A percentile compares a stretch with the other conserved stretches of the same genome.
Evolutionary conservation across 1,284 basidiomycete species (phyloP).

Genomic region (Malassezia restricta): DNA sequence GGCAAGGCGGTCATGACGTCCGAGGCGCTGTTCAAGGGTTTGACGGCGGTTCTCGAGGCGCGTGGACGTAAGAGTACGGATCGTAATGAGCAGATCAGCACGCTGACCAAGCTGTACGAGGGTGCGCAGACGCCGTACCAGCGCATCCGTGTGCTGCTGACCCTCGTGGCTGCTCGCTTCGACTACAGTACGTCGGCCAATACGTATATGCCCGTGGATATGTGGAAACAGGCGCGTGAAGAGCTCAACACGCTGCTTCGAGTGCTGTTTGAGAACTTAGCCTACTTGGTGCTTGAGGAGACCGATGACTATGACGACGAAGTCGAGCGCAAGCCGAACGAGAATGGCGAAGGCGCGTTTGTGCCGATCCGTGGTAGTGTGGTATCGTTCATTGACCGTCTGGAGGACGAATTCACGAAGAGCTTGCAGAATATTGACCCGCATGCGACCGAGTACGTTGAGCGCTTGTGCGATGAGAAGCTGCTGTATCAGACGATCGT

Average conservation of each 20-base stretch:
- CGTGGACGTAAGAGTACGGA: constrained; percentile 97
- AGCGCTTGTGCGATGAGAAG: constrained; percentile 72
- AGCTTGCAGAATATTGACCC: constrained; percentile 97
- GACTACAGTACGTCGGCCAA: constrained; percentile 86
- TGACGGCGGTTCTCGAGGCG: constrained; percentile 82
- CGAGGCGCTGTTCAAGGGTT: constrained; percentile 83
- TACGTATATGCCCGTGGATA: constrained; percentile 77
- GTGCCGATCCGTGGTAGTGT: constrained; percentile 42
- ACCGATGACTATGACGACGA: constrained; percentile 88
- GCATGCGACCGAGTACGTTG: constrained; percentile 95
- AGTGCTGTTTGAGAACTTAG: constrained; percentile 59
- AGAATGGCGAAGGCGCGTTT: constrained; percentile 42
- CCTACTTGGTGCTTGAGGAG: constrained; percentile 67
- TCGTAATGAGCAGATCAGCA: constrained; percentile 81
- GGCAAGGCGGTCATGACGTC: constrained; percentile 76
- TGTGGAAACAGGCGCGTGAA: constrained; percentile 74
- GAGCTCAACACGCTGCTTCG: constrained; percentile 79
- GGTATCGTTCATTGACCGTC: constrained; percentile 67
- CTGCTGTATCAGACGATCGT: constrained; percentile 84
- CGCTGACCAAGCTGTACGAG: constrained; percentile 74
- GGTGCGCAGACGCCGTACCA: constrained; percentile 74
- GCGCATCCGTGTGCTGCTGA: constrained; percentile 82
- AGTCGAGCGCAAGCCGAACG: constrained; percentile 65
- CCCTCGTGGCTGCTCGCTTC: constrained; percentile 84
- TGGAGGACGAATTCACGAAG: constrained; percentile 97